A percentile compares a stretch with the other conserved stretches of the same genome.
Conservation (phyloP, 352 stramenopile species). For the Pythium periplocum region DNA sequence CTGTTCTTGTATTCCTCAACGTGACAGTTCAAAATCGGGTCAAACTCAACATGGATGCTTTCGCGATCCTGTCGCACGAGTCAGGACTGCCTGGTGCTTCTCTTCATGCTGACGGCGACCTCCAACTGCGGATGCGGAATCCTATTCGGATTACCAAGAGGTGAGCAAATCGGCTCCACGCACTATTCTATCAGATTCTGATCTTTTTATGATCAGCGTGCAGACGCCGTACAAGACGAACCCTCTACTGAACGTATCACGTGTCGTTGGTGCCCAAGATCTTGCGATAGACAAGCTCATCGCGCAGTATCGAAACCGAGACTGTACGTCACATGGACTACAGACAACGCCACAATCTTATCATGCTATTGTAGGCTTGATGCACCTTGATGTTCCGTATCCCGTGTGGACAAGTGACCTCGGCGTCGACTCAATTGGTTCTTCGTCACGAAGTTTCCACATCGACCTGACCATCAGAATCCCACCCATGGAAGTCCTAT, state of each 20-base stretch:
- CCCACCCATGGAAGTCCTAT: conserved; percentile 12
- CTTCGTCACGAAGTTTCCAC: conserved; percentile 22
- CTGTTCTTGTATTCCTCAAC: conserved; percentile 50
- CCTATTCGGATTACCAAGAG: conserved; percentile 36
- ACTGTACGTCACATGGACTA: conserved; percentile 28
- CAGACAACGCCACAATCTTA: background rate
- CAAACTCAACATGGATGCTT: conserved; percentile 62
- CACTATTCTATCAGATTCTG: background rate
- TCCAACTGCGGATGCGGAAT: conserved; percentile 43
- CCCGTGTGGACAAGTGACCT: conserved; percentile 36
- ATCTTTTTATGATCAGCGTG: conserved; percentile 13
- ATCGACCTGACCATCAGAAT: conserved; percentile 40
- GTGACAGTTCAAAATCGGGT: conserved; percentile 45
- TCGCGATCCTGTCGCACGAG: conserved; percentile 32
- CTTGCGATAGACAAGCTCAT: conserved; percentile 31
- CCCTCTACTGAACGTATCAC: conserved; percentile 39
- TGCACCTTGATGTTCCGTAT: conserved; percentile 29
- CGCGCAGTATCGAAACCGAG: conserved; percentile 30
- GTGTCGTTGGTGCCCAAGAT: conserved; percentile 27
- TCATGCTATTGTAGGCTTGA: conserved; percentile 20
- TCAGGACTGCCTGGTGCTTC: conserved; percentile 29
- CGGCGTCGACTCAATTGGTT: conserved; percentile 4
- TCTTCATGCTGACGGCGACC: conserved; percentile 51
- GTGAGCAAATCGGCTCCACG: conserved; percentile 15
- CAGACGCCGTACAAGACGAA: conserved; percentile 29